Percentiles rank a stretch among this genome's conserved stretches.
These are phyloP conservation scores for Phenoliferia sp. DNA, from an alignment of 1,284 basidiomycete species.

Conservation along the genomic window DNA sequence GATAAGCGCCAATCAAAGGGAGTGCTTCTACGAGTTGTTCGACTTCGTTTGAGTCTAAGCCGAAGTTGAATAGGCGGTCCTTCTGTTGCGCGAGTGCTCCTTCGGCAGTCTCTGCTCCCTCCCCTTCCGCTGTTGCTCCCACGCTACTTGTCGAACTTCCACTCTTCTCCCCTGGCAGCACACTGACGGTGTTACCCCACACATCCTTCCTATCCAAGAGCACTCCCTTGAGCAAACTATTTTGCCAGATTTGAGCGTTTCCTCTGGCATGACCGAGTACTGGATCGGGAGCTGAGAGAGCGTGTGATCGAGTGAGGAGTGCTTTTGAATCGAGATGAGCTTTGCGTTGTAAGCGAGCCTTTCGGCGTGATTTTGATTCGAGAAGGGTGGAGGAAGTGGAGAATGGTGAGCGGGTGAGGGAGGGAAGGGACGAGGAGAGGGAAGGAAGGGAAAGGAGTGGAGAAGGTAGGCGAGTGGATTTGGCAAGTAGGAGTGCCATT, in stretches of 20 bases:
- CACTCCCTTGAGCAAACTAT: slow-evolving; percentile 58
- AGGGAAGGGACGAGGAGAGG: background rate
- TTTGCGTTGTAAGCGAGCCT: slow-evolving; percentile 36
- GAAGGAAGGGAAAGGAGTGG: background rate
- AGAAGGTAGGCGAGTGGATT: background rate
- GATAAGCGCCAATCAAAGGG: slow-evolving; percentile 43
- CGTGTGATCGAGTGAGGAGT: slow-evolving; percentile 41
- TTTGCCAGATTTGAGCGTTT: slow-evolving; percentile 56
- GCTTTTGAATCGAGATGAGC: slow-evolving; percentile 41
- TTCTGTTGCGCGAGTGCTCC: slow-evolving; percentile 34
- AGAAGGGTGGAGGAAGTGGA: background rate
- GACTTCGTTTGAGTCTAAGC: slow-evolving; percentile 51
- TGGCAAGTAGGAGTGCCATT: background rate
- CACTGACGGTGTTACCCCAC: slow-evolving; percentile 35
- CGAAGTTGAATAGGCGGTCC: slow-evolving; percentile 64
- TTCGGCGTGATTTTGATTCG: slow-evolving; percentile 19
- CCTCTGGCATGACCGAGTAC: slow-evolving; percentile 64
- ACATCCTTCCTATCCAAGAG: slow-evolving; percentile 58
- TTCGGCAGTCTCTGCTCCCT: slow-evolving; percentile 44
- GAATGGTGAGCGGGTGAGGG: too few relatives aligned
- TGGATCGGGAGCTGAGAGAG: slow-evolving; percentile 53
- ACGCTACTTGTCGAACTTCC: background rate
- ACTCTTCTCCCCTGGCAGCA: slow-evolving; percentile 6
- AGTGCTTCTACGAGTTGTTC: slow-evolving; percentile 12
- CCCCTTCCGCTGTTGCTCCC: background rate